Evolutionary conservation across 805 yeast species (phyloP).

Genomic region (Zygosaccharomyces kombuchaensis): DNA sequence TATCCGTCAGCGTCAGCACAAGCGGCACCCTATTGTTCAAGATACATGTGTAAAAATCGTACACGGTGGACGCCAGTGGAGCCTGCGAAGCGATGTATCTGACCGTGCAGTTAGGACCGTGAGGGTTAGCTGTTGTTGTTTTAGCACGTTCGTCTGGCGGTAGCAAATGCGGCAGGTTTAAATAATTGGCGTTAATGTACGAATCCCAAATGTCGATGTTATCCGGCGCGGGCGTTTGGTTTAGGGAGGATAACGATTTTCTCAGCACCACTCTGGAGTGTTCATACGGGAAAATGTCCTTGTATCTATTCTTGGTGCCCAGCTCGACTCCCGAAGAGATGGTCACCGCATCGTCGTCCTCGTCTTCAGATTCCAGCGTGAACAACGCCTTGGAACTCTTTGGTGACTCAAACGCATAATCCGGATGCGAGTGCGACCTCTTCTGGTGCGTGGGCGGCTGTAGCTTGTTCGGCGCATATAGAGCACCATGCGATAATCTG

Average conservation of each 20-base stretch:
- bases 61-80: slow-evolving; percentile 67
- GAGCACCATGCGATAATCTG: slow-evolving; percentile 20
- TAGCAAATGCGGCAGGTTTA: slow-evolving; percentile 31
- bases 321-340: slow-evolving; percentile 76
- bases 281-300: slow-evolving; percentile 83
- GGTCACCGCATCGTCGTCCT: slow-evolving; percentile 31
- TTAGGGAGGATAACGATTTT: slow-evolving; percentile 10
- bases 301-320: slow-evolving; percentile 79
- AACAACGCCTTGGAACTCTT: slow-evolving; percentile 6
- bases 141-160: slow-evolving; percentile 1
- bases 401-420: slow-evolving; percentile 2
- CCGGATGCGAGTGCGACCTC: slow-evolving; percentile 26
- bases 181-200: slow-evolving; percentile 86
- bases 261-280: slow-evolving; percentile 71
- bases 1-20: slow-evolving; percentile 71
- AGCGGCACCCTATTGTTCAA: slow-evolving; percentile 59
- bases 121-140: not conserved
- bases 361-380: slow-evolving; percentile 19
- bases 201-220: slow-evolving; percentile 38
- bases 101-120: slow-evolving; percentile 32
- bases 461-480: slow-evolving; percentile 76
- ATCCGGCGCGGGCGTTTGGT: slow-evolving; percentile 3
- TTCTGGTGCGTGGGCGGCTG: slow-evolving; percentile 60
- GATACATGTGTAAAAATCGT: slow-evolving; percentile 82
- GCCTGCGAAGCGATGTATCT: slow-evolving; percentile 88